Percentiles rank a stretch among this genome's conserved stretches.
Evolutionary conservation across 2,329 filamentous ascomycete genomes (phyloP).

Genomic region (Apiospora phragmitis): DNA sequence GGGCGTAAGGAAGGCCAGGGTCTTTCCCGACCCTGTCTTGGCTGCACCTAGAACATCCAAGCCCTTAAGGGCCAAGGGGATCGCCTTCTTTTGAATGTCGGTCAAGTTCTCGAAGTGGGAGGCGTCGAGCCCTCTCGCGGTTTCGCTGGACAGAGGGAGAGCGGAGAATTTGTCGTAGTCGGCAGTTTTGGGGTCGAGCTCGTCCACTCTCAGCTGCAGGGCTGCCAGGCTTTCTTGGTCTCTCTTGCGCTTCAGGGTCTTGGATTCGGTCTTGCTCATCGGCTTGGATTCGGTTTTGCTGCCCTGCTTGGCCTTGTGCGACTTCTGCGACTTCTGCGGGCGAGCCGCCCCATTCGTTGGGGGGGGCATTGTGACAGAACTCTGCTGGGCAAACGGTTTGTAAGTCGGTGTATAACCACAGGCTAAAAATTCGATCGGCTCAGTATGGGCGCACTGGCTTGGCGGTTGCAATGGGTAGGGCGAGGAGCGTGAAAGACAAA

Average conservation of each 20-base stretch:
- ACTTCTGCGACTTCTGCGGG: conserved; percentile 22
- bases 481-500: neutral
- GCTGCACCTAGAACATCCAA: conserved; percentile 89
- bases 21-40: conserved; percentile 95
- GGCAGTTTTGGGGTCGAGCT: conserved; percentile 57
- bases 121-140: conserved; percentile 74
- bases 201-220: conserved; percentile 39
- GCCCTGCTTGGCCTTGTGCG: conserved; percentile 27
- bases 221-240: conserved; percentile 40
- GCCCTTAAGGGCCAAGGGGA: conserved; percentile 83
- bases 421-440: neutral
- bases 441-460: neutral
- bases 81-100: conserved; percentile 87
- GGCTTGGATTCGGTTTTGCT: neutral
- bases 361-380: neutral
- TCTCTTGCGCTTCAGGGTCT: conserved; percentile 42
- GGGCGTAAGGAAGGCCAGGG: conserved; percentile 86
- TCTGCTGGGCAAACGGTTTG: neutral
- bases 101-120: conserved; percentile 90
- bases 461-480: neutral
- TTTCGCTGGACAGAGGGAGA: conserved; percentile 82
- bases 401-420: neutral
- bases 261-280: conserved; percentile 26
- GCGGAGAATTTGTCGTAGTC: conserved; percentile 73
- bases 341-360: neutral